Percentiles rank a stretch among this genome's conserved stretches.
Conservation (phyloP, 2,329 filamentous ascomycete genomes). For the Alternaria angustiovoidea region DNA sequence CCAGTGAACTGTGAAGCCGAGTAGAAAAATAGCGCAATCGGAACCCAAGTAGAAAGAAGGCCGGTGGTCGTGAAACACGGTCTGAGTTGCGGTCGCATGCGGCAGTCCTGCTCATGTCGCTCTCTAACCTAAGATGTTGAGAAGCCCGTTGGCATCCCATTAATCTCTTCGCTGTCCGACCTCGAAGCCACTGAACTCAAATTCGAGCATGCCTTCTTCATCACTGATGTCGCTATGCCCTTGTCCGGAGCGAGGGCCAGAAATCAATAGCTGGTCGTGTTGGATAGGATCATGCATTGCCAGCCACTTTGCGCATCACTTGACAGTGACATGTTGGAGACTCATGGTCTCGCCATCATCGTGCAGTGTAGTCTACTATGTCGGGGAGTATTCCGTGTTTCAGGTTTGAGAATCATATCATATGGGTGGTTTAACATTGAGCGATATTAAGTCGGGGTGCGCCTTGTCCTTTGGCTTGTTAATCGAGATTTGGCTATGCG, state of each 20-base stretch:
- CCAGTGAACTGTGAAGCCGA: neutral
- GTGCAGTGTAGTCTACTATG: neutral
- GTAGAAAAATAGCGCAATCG: neutral
- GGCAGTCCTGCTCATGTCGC: neutral
- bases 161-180: neutral
- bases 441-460: neutral
- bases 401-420: neutral
- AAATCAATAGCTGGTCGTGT: neutral
- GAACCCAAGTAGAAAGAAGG: neutral
- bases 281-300: neutral
- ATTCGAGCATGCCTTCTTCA: neutral
- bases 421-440: neutral
- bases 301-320: neutral
- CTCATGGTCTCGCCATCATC: neutral
- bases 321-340: neutral
- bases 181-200: neutral
- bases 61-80: neutral
- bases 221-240: neutral
- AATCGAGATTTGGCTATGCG: neutral
- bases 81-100: neutral
- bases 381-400: neutral
- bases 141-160: neutral
- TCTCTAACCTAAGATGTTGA: neutral
- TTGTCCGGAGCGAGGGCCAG: neutral
- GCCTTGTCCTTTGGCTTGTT: neutral